Conservation (phyloP, 2,329 filamentous ascomycete species). For the Trichoderma oligosporum region DNA sequence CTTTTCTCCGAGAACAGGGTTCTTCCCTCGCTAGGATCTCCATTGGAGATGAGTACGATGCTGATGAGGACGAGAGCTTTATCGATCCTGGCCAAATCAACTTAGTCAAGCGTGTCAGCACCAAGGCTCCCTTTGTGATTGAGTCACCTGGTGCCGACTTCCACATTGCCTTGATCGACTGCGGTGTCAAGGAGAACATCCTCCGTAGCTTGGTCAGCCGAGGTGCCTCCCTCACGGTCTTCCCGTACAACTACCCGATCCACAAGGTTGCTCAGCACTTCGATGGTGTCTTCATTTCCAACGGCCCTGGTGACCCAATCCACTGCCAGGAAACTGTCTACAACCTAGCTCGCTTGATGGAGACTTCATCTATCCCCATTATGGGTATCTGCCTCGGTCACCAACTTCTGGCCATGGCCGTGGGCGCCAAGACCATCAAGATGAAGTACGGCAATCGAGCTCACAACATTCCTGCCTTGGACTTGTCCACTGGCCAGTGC, state of each 20-base stretch:
- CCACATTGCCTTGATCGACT: slow-evolving; percentile 94
- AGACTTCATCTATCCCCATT: slow-evolving; percentile 83
- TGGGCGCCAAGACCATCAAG: slow-evolving; percentile 88
- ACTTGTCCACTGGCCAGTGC: slow-evolving; percentile 93
- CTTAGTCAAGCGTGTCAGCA: slow-evolving; percentile 91
- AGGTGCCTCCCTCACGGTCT: slow-evolving; percentile 86
- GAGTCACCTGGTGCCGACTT: slow-evolving; percentile 76
- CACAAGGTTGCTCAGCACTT: slow-evolving; percentile 98
- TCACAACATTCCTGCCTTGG: slow-evolving; percentile 95
- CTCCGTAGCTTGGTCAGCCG: slow-evolving; percentile 88
- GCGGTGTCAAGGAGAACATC: slow-evolving; percentile 99
- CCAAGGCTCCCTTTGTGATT: slow-evolving; percentile 96
- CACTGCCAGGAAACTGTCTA: slow-evolving; percentile 94
- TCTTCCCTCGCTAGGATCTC: slow-evolving; percentile 93
- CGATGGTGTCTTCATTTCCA: slow-evolving; percentile 98
- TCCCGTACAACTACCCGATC: slow-evolving; percentile 95
- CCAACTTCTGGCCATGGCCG: slow-evolving; percentile 86
- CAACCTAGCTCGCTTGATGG: slow-evolving; percentile 87
- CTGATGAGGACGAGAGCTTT: slow-evolving; percentile 94
- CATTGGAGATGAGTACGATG: slow-evolving; percentile 96
- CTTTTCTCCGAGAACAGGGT: slow-evolving; percentile 90
- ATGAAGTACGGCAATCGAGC: slow-evolving; percentile 99
- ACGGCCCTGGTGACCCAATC: slow-evolving; percentile 95
- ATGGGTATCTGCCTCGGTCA: slow-evolving; percentile 98
- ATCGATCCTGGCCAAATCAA: slow-evolving; percentile 95